Percentiles rank a stretch among this genome's conserved stretches.
phyloP scores from a whole-genome alignment of 192 early-diverging fungal species.

The Entomortierella beljakovae region DNA sequence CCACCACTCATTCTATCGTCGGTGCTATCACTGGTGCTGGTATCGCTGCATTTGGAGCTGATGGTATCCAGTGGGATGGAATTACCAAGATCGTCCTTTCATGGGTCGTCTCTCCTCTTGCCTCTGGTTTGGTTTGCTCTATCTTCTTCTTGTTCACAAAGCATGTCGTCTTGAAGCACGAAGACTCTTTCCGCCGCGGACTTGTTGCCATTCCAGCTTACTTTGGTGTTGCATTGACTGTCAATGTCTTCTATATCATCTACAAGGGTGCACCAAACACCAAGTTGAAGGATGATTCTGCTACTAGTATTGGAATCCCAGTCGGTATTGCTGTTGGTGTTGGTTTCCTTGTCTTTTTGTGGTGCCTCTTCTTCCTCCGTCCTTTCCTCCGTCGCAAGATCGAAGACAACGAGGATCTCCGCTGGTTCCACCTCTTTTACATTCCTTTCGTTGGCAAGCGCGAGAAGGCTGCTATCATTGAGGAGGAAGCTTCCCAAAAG shows the following conservation, averaged over 20 bases:
- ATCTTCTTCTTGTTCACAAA: constrained; percentile 76
- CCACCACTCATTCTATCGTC: constrained; percentile 87
- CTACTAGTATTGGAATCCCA: constrained; percentile 57
- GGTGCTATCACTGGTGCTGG: constrained; percentile 82
- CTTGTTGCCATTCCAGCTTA: constrained; percentile 77
- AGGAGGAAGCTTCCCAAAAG: constrained; percentile 24
- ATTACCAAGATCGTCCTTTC: constrained; percentile 72
- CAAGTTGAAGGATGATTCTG: constrained; percentile 8
- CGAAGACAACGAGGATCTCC: constrained; percentile 70
- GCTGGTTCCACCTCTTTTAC: constrained; percentile 77
- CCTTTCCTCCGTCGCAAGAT: constrained; percentile 74
- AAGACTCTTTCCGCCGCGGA: constrained; percentile 74
- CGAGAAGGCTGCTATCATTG: constrained; percentile 42
- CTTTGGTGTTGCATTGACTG: constrained; percentile 72
- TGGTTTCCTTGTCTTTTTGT: constrained; percentile 62
- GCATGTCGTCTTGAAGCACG: constrained; percentile 67
- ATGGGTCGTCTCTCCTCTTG: constrained; percentile 80
- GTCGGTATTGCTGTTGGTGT: constrained; percentile 76
- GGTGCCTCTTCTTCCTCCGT: constrained; percentile 73
- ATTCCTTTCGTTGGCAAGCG: constrained; percentile 68
- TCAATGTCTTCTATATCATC: constrained; percentile 78
- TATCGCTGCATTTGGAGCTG: constrained; percentile 75
- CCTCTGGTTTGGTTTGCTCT: constrained; percentile 73
- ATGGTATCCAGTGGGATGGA: constrained; percentile 70
- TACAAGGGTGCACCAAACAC: constrained; percentile 73